Percentiles rank a stretch among this genome's conserved stretches.
These are phyloP conservation scores for Hyaloscypha finlandica DNA, from an alignment of 495 filamentous ascomycete species.

Conservation along the genomic window DNA sequence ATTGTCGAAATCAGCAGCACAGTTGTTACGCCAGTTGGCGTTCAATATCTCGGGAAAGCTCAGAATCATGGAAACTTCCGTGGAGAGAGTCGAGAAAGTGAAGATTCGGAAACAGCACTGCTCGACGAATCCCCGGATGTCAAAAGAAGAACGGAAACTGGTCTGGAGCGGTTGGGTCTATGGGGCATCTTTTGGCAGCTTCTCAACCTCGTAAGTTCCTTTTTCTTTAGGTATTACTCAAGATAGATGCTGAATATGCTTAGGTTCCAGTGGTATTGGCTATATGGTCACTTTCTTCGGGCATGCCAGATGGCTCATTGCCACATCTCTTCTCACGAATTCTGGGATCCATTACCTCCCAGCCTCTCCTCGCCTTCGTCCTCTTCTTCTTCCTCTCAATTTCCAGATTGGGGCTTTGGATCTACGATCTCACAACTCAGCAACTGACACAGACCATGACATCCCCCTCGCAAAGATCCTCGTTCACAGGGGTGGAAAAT, in stretches of 20 bases:
- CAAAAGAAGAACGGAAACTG: constrained; percentile 34
- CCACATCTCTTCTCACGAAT: neutral
- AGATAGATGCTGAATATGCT: constrained; percentile 12
- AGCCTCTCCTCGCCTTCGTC: constrained; percentile 26
- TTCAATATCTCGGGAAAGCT: constrained; percentile 37
- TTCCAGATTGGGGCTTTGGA: constrained; percentile 49
- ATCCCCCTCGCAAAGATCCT: constrained; percentile 37
- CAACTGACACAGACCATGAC: constrained; percentile 46
- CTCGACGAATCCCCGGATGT: neutral
- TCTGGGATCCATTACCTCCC: constrained; percentile 9
- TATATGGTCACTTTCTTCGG: constrained; percentile 34
- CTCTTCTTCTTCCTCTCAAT: constrained; percentile 45
- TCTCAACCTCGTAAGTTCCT: constrained; percentile 39
- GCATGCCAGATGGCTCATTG: neutral
- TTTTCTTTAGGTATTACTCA: neutral
- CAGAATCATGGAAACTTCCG: constrained; percentile 24
- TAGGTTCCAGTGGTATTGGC: constrained; percentile 43
- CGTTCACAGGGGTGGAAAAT: constrained; percentile 47
- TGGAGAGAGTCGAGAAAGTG: neutral
- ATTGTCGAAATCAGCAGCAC: constrained; percentile 54
- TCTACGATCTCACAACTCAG: constrained; percentile 48
- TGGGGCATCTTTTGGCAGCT: constrained; percentile 46
- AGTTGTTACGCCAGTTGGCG: constrained; percentile 41
- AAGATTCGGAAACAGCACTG: constrained; percentile 3
- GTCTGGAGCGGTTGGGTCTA: constrained; percentile 44